These are phyloP conservation scores for Letharia columbiana DNA, from an alignment of 495 filamentous ascomycete species.

Conservation along the genomic window DNA sequence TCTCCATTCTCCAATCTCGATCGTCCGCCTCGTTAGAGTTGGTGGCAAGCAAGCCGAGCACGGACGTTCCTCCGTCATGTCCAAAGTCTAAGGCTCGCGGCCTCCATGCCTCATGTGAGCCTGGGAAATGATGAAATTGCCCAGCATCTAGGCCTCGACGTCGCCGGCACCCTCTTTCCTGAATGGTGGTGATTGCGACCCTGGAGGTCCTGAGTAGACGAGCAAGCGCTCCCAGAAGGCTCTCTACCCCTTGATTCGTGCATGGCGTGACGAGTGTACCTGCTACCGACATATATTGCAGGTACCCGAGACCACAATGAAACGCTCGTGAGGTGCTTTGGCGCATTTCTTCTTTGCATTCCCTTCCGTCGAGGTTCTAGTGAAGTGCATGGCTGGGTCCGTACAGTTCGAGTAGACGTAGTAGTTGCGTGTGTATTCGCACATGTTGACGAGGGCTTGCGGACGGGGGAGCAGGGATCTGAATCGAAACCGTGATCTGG, in stretches of 20 bases:
- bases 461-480: background rate
- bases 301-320: slow-evolving; percentile 58
- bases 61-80: background rate
- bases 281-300: slow-evolving; percentile 49
- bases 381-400: slow-evolving; percentile 59
- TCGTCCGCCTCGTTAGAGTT: background rate
- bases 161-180: background rate
- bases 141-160: background rate
- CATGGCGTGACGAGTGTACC: background rate
- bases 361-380: slow-evolving; percentile 57
- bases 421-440: slow-evolving; percentile 68
- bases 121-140: background rate
- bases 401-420: slow-evolving; percentile 66
- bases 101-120: background rate
- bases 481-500: slow-evolving; percentile 1
- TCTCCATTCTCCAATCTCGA: background rate
- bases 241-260: background rate
- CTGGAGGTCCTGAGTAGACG: background rate
- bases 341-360: slow-evolving; percentile 50
- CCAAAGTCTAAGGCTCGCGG: background rate
- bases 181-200: background rate
- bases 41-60: background rate
- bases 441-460: slow-evolving; percentile 46
- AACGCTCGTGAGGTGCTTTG: slow-evolving; percentile 66
- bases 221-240: background rate